Evolutionary conservation across 805 yeast genomes (phyloP), one percentile per base, ranked within the genome.

Genomic region (Starmerella vaccinii): DNA sequence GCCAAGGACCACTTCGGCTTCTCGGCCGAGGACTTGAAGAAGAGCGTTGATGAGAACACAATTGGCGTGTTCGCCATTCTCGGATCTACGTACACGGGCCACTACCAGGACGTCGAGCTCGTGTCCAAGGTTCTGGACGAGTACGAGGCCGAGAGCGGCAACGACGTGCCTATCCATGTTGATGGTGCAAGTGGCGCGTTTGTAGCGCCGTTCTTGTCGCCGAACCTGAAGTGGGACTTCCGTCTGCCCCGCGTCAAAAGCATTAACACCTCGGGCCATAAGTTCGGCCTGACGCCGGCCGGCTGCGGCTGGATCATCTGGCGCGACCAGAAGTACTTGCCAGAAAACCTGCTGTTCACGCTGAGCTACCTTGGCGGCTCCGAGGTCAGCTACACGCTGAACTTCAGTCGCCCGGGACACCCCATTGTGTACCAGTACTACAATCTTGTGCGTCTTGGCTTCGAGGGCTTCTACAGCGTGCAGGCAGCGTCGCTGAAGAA

Each of bases 151-250:
- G 80, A 81, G 58, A 80, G 75, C 3, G 94, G 94, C 6, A 51
- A 68, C 52, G 75, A 75, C 60, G 72, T 88, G 52, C 87, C 92
- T 42, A 86, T 88, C 62, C 97, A 88, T 64, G 92, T 89, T 24
- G 97, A 88, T 65, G 97, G 92, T 58, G 96, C 96, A 2, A 78
- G 87, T 19, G 96, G 96, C 51, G 97, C 83, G 1, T 78, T 88
- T 63, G 76, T 88, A 39, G 95, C 95, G 2, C 95, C 97, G 18
- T 84, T 88, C 62, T 66, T 78, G 26, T 82, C 74, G 63, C 94
- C 95, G 4, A 76, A 82, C 16, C 72, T 80, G 55, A 76, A 73
- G 58, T 88, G 96, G 96, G 95, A 87, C 65, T 89, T 88, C 69
- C 70, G 80, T 54, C 64, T 83, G 44, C 77, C 77, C 23, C 75